Evolutionary conservation across 306 rosid genomes (phyloP), one percentile per base, ranked within the genome.

Genomic region (Casuarina glauca): DNA sequence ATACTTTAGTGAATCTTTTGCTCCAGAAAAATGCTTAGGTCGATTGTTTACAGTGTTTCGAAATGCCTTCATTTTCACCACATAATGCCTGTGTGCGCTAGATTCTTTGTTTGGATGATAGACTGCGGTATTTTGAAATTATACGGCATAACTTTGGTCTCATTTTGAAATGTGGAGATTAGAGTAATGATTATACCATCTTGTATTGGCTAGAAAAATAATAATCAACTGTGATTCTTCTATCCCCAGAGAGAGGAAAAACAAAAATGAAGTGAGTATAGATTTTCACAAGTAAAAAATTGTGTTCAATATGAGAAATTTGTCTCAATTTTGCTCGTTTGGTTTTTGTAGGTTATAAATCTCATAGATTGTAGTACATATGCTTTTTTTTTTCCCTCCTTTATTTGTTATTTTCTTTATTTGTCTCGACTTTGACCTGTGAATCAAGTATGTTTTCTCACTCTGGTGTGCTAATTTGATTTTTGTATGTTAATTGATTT

Each of bases 161-260:
- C 86, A 74, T 72, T 74, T 74, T 52, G 74, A 76, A 74, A 46
- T 76, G 78, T 41, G 76, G 72, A 72, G 84, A 84, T 83, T 80
- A 79, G 84, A 76, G 38, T 49, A 49, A 60, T 71, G 76, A 72
- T 80, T 73, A 61, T 39, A 43, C 67, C 55, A 57, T 57, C 50
- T 53, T 72, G 10, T 64, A 42, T 49, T 55, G 55, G 51, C n/a
- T 75, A 41, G 55, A 70, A 20, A 38, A 32, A 44, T 20, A 42
- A 38, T 2, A 66, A 7, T 11, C 38, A n/a, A 38, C 46, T 16
- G 20, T 36, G 15, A 32, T 35, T 58, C 32, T 43, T 53, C 43
- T 20, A 5, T 1, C 67, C n/a, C 15, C 26, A 17, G 3, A n/a
- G 4, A 41, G 3, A 38, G 73, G 32, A 7, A 1, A 26, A 55